Base-by-base conservation (phyloP, 2,329 filamentous ascomycete species). In the Exophiala mesophila region DNA sequence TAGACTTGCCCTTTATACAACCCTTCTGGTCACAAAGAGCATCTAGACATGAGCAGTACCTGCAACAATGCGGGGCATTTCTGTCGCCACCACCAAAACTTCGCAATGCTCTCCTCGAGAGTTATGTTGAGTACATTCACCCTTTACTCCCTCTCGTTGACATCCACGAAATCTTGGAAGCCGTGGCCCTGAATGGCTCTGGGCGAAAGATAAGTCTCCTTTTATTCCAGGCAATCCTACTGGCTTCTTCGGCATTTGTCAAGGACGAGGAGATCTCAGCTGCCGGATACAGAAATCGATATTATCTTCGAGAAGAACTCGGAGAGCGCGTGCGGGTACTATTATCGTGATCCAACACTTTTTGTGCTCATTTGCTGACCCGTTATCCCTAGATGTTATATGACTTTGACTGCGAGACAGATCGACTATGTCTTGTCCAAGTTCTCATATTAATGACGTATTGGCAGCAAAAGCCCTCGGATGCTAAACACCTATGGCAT, bases 401-500 rank as follows among this genome's bases (percentile, higher is more conserved):
- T 65, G 89, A 96, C 61, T 92, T 94, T 54, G 89, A 96, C 63
- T 94, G 92, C 63, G 89, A 96, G 64, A 79, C 82, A 34, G 88
- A 96, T 62, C 85, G 88, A 39, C 82, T 95, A 44, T 78, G 88
- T 17, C 76, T 95, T 15, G 87, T 95, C 12, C 90, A 96, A 65
- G 83, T 85, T 3, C 72, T 96, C 16, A 73, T 96, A 13, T 74
- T 96, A 44, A 88, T 96, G 84, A 94, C 89, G 3, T 94, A 94
- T 63, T 96, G 89, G 84, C 96, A 96, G 62, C 89, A 95, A 65
- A 94, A 88, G 5, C 88, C 88, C 0, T 88, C 96, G 64, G 89
- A 96, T 61, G 87, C 94, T 61, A 96, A 96, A 63, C 90, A 96
- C 62, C 95, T 88, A 32, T 95, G 90, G 85, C 88, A 96, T 61